phyloP scores from a whole-genome alignment of 2,329 filamentous ascomycete genomes.

The Sclerotinia trifoliorum region DNA sequence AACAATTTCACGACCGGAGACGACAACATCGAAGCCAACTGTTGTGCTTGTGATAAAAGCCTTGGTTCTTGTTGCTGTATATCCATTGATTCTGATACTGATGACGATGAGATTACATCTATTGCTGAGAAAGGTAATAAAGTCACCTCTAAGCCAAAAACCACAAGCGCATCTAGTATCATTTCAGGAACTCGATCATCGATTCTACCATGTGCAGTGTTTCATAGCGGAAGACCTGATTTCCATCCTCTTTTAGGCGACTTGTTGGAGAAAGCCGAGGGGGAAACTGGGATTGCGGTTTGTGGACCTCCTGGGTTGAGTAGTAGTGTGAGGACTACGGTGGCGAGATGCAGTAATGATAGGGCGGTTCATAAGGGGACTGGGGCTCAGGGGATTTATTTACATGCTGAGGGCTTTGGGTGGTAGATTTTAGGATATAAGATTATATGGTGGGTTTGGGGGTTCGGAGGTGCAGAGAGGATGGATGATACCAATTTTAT shows the following conservation, averaged over 20 bases:
- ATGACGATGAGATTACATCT: not conserved
- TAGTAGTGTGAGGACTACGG: constrained; percentile 52
- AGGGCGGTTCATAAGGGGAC: constrained; percentile 63
- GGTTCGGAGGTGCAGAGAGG: not conserved
- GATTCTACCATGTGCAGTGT: constrained; percentile 12
- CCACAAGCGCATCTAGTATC: constrained; percentile 19
- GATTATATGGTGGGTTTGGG: not conserved
- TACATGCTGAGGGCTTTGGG: constrained; percentile 60
- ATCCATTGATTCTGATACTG: constrained; percentile 9
- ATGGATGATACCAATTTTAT: constrained; percentile 5
- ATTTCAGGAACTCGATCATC: constrained; percentile 39
- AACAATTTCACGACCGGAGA: constrained; percentile 29
- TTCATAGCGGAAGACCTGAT: constrained; percentile 46
- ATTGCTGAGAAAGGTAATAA: constrained; percentile 18
- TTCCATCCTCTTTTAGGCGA: constrained; percentile 52
- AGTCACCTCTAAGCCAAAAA: constrained; percentile 18
- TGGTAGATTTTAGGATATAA: constrained; percentile 41
- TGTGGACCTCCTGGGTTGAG: constrained; percentile 58
- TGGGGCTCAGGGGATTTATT: constrained; percentile 60
- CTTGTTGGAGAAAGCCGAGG: constrained; percentile 56
- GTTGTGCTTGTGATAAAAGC: constrained; percentile 30
- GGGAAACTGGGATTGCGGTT: constrained; percentile 61
- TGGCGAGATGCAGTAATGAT: constrained; percentile 57
- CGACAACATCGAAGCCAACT: constrained; percentile 11
- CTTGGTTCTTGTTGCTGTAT: constrained; percentile 29